phyloP scores from a whole-genome alignment of 495 filamentous ascomycete genomes.

The Penicillium maclennaniae region DNA sequence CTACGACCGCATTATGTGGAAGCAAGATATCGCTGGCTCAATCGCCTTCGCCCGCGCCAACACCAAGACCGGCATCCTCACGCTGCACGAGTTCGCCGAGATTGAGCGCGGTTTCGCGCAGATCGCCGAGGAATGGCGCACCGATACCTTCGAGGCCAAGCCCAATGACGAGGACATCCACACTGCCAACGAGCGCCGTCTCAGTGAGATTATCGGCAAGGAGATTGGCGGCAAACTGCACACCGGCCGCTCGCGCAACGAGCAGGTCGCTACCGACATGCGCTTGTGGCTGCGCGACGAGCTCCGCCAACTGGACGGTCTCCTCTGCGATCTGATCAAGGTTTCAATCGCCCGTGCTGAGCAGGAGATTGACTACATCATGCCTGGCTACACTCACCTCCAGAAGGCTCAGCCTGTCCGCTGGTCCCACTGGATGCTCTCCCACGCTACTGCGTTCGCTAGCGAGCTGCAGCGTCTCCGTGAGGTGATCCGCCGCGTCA shows the following conservation, averaged over 20 bases:
- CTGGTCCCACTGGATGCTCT: conserved; percentile 85
- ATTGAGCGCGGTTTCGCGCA: conserved; percentile 71
- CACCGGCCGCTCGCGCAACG: conserved; percentile 87
- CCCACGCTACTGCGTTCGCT: conserved; percentile 71
- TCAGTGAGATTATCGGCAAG: conserved; percentile 87
- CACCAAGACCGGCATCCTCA: conserved; percentile 69
- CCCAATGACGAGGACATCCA: conserved; percentile 66
- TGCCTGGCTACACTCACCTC: conserved; percentile 79
- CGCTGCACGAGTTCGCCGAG: conserved; percentile 65
- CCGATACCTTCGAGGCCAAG: conserved; percentile 41
- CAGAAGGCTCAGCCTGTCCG: conserved; percentile 89
- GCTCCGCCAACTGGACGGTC: conserved; percentile 65
- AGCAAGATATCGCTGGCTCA: conserved; percentile 74
- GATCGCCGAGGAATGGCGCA: conserved; percentile 72
- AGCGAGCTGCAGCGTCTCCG: conserved; percentile 76
- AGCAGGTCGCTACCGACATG: conserved; percentile 94
- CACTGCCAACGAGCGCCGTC: conserved; percentile 87
- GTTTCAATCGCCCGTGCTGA: conserved; percentile 72
- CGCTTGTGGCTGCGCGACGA: conserved; percentile 84
- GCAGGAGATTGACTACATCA: conserved; percentile 64
- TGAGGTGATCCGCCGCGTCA: conserved; percentile 70
- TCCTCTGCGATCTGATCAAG: conserved; percentile 65
- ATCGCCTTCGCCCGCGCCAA: conserved; percentile 89
- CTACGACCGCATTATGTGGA: conserved; percentile 79
- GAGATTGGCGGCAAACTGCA: conserved; percentile 87